phyloP scores from a whole-genome alignment of 768 basidiomycete species.

The Scleroderma citrinum region DNA sequence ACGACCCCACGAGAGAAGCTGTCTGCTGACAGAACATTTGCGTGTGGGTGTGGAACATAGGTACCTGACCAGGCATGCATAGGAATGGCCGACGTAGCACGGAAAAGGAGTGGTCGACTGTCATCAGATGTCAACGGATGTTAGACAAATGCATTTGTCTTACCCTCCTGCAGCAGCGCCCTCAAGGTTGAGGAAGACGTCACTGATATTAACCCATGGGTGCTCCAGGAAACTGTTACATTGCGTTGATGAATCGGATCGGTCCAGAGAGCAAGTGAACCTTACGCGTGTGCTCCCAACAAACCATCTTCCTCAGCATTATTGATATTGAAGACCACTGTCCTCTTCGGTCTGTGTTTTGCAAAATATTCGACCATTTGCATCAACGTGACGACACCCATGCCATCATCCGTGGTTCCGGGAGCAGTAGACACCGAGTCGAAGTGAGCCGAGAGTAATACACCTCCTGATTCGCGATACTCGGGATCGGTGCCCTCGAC shows the following conservation, averaged over 20 bases:
- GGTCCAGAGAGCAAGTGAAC: conserved; percentile 7
- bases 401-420: conserved; percentile 76
- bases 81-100: conserved; percentile 55
- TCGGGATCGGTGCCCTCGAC: conserved; percentile 45
- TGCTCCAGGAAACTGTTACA: conserved; percentile 58
- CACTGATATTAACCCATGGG: conserved; percentile 62
- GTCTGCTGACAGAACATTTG: conserved; percentile 63
- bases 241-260: not conserved
- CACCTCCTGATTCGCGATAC: conserved; percentile 33
- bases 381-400: conserved; percentile 61
- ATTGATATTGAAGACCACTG: conserved; percentile 79
- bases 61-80: conserved; percentile 44
- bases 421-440: conserved; percentile 74
- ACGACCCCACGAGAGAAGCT: conserved; percentile 61
- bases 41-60: conserved; percentile 62
- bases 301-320: conserved; percentile 80
- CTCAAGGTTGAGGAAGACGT: conserved; percentile 76
- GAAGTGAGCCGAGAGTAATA: conserved; percentile 77
- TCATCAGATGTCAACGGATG: conserved; percentile 1
- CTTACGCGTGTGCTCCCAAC: conserved; percentile 64
- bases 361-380: conserved; percentile 57
- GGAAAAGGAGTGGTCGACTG: conserved; percentile 74
- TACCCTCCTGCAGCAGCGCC: conserved; percentile 78
- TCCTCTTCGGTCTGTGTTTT: conserved; percentile 44
- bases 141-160: conserved; percentile 10